phyloP scores from a whole-genome alignment of 2,329 filamentous ascomycete species.

The Fusarium chuoi region DNA sequence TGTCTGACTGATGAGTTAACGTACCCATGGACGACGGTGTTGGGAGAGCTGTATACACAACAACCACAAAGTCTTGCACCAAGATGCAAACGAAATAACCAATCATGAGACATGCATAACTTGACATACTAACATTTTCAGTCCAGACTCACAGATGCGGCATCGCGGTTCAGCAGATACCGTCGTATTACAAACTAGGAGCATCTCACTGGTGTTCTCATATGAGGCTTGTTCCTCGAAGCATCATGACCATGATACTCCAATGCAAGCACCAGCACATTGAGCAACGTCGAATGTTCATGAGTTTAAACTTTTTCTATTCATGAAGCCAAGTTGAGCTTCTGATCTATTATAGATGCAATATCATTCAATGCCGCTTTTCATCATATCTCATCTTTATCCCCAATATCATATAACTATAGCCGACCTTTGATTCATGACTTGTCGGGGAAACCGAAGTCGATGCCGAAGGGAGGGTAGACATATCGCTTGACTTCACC shows the following conservation, averaged over 20 bases:
- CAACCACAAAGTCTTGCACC: not conserved
- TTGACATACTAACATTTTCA: not conserved
- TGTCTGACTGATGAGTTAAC: not conserved
- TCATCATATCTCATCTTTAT: slow-evolving; percentile 9
- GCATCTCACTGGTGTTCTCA: not conserved
- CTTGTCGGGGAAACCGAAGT: slow-evolving; percentile 81
- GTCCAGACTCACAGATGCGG: not conserved
- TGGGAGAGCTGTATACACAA: not conserved
- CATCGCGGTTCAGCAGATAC: not conserved
- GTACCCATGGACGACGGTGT: too few species aligned
- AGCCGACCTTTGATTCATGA: slow-evolving; percentile 40
- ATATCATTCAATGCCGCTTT: slow-evolving; percentile 8
- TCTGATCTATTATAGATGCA: slow-evolving; percentile 21
- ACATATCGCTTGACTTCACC: slow-evolving; percentile 70
- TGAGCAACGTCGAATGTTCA: not conserved
- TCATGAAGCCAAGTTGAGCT: not conserved
- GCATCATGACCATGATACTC: not conserved
- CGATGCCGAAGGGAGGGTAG: slow-evolving; percentile 74
- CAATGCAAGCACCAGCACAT: not conserved
- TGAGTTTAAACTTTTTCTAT: not conserved
- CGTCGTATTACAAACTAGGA: not conserved
- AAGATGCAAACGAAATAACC: not conserved
- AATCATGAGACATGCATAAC: not conserved
- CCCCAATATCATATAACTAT: not conserved
- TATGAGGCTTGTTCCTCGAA: not conserved